These are phyloP conservation scores for Zymoseptoria crescenta DNA, from an alignment of 2,329 filamentous ascomycete genomes.

Conservation along the genomic window DNA sequence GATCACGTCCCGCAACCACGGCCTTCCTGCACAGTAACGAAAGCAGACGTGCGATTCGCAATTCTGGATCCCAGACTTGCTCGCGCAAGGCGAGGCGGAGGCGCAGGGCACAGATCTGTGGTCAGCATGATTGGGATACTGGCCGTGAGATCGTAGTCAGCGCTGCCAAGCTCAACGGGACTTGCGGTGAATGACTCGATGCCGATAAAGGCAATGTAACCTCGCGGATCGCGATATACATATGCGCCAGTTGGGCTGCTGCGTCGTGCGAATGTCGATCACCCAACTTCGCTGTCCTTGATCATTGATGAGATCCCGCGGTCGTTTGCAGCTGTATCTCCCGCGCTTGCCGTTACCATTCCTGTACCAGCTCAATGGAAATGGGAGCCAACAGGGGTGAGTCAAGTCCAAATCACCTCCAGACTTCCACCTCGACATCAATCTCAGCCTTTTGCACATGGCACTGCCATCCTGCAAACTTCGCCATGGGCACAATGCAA, in stretches of 20 bases:
- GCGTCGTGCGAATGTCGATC: neutral
- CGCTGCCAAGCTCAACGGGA: too few species aligned
- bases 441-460: conserved; percentile 8
- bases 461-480: conserved; percentile 10
- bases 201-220: neutral
- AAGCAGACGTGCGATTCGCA: too few species aligned
- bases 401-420: conserved; percentile 1
- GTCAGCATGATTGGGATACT: neutral
- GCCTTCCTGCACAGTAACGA: too few species aligned
- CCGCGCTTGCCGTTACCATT: too few species aligned
- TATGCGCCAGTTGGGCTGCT: neutral
- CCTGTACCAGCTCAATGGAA: too few species aligned
- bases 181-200: neutral
- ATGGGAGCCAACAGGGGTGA: too few species aligned
- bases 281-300: neutral
- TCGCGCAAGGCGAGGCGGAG: neutral
- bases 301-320: neutral
- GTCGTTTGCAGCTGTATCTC: neutral
- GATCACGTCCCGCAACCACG: too few species aligned
- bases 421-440: conserved; percentile 14
- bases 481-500: conserved; percentile 13
- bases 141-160: neutral
- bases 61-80: too few species aligned
- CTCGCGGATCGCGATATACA: neutral
- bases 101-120: neutral